A percentile compares a stretch with the other conserved stretches of the same genome.
phyloP scores from a whole-genome alignment of 1,284 basidiomycete species.

The Coniophora puteana region DNA sequence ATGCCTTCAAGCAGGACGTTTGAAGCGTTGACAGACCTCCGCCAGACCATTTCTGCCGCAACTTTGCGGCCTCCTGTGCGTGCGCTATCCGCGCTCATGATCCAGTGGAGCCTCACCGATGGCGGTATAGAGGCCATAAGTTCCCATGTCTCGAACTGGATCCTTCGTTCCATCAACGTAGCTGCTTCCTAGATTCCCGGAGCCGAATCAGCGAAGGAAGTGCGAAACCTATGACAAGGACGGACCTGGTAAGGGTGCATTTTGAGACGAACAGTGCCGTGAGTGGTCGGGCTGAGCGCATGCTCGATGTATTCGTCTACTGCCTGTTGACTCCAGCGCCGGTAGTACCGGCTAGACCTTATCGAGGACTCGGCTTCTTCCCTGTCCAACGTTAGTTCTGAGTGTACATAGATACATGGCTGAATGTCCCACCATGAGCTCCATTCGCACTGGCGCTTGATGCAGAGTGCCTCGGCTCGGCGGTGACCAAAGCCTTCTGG shows the following conservation, averaged over 20 bases:
- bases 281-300: slow-evolving; percentile 40
- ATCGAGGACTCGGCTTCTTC: slow-evolving; percentile 59
- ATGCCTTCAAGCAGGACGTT: slow-evolving; percentile 51
- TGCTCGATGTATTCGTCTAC: slow-evolving; percentile 67
- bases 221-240: too few species aligned
- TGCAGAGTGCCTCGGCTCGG: slow-evolving; percentile 8
- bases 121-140: slow-evolving; percentile 41
- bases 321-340: slow-evolving; percentile 66
- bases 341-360: slow-evolving; percentile 63
- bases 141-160: slow-evolving; percentile 43
- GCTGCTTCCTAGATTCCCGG: slow-evolving; percentile 54
- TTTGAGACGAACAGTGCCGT: slow-evolving; percentile 50
- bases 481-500: too few species aligned
- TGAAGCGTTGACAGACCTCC: slow-evolving; percentile 53
- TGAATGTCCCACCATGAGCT: slow-evolving; percentile 59
- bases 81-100: slow-evolving; percentile 21
- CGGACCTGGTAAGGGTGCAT: too few species aligned
- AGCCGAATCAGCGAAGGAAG: too few species aligned
- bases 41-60: slow-evolving; percentile 50
- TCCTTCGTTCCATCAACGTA: slow-evolving; percentile 43
- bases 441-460: slow-evolving; percentile 35
- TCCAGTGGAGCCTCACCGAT: slow-evolving; percentile 48
- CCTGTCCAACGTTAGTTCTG: slow-evolving; percentile 28
- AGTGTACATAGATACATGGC: slow-evolving; percentile 23
- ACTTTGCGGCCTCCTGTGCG: slow-evolving; percentile 31